Percentiles rank a stretch among this genome's conserved stretches.
phyloP scores from a whole-genome alignment of 2,329 filamentous ascomycete species.

The Lasiodiplodia hormozganensis region DNA sequence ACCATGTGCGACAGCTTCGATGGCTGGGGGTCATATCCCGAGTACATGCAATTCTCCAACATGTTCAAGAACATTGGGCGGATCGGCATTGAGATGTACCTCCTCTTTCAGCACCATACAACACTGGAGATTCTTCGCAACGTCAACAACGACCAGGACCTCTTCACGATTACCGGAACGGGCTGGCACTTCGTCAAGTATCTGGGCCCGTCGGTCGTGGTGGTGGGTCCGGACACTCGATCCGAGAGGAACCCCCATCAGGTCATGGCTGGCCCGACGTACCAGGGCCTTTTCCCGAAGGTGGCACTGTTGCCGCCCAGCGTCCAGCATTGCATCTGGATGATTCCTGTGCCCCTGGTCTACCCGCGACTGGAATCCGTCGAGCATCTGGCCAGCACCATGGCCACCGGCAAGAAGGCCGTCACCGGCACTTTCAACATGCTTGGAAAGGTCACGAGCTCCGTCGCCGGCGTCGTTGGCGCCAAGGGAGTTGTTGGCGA shows the following conservation, averaged over 20 bases:
- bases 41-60: conserved; percentile 97
- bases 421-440: conserved; percentile 97
- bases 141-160: conserved; percentile 83
- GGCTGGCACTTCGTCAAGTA: conserved; percentile 99
- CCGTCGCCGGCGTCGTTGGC: conserved; percentile 92
- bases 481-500: conserved; percentile 91
- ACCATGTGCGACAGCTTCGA: conserved; percentile 78
- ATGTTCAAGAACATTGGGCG: conserved; percentile 99
- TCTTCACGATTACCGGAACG: conserved; percentile 96
- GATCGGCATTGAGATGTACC: conserved; percentile 95
- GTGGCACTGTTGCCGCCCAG: conserved; percentile 87
- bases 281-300: conserved; percentile 96
- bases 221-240: conserved; percentile 88
- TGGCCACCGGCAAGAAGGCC: conserved; percentile 94
- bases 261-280: conserved; percentile 94
- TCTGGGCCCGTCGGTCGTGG: conserved; percentile 86
- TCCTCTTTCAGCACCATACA: conserved; percentile 97
- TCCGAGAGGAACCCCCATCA: conserved; percentile 90
- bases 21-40: conserved; percentile 94
- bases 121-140: conserved; percentile 92
- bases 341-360: conserved; percentile 87
- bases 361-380: conserved; percentile 92
- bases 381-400: conserved; percentile 87
- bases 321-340: conserved; percentile 96
- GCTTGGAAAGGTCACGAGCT: conserved; percentile 92